These are phyloP conservation scores for Dryas drummondii DNA, from an alignment of 306 rosid genomes.

Conservation along the genomic window DNA sequence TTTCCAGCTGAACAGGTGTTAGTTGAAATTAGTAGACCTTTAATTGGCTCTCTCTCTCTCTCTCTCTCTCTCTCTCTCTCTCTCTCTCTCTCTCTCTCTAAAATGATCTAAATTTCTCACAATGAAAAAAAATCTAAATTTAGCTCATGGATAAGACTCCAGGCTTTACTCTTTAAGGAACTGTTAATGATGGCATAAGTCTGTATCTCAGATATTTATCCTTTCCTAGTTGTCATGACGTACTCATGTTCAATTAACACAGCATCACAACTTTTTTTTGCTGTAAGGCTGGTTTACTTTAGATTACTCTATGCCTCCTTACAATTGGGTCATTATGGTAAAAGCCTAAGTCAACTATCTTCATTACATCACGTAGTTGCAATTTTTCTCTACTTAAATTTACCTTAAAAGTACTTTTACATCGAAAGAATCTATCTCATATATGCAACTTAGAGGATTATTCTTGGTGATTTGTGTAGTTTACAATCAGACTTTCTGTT, in stretches of 20 bases:
- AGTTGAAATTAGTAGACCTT: no score
- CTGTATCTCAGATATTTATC: not conserved
- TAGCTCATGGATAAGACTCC: not conserved
- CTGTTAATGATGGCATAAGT: not conserved
- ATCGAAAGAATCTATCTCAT: not conserved
- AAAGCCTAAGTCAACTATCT: not conserved
- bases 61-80: no score
- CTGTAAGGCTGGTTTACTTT: not conserved
- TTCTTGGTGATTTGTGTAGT: slow-evolving; percentile 5
- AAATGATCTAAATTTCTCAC: no score
- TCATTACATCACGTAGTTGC: not conserved
- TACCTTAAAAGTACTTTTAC: not conserved
- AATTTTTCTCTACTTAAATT: not conserved
- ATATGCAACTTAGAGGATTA: not conserved
- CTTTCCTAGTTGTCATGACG: not conserved
- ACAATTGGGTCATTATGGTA: not conserved
- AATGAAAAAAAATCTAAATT: no score
- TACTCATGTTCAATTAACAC: slow-evolving; percentile 1
- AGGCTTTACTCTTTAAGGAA: not conserved
- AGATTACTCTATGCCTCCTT: not conserved
- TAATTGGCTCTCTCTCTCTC: no score
- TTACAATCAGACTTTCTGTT: slow-evolving; percentile 12
- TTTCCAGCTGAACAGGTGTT: no score
- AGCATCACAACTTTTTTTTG: not conserved
- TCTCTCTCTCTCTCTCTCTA: no score